Base-by-base conservation (phyloP, 2,329 filamentous ascomycete genomes). In the Bimuria novae-zelandiae region DNA sequence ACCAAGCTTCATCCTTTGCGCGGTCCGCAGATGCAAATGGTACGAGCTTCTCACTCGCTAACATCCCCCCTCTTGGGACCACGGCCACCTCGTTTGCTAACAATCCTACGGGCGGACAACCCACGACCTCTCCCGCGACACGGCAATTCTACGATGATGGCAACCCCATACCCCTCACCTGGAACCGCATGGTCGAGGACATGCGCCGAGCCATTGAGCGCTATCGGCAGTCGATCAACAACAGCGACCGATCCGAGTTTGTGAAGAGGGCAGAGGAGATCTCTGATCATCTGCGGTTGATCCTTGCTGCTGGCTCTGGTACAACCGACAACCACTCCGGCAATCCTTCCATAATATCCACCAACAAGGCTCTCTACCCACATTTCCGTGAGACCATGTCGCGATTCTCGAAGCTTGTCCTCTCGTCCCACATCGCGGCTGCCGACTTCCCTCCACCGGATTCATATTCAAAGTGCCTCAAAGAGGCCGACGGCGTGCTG, bases 381-480 rank as follows among this genome's bases (percentile, higher is more conserved):
- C 92, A 97, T 75, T 99, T 99, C 76, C 84, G 94, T 49, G 94
- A 97, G 71, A 97, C 97, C 87, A 99, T 99, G 94, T 97, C 94
- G 39, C 92, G 96, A 65, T 99, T 99, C 73, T 97, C 94, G n/a
- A 99, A 99, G 74, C 82, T 99, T 8, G 94, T 99, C 39, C 87
- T 99, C 43, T 99, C 94, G 2, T 97, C 94, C 12, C 94, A 99
- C 71, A 97, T 99, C 70, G 94, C 94, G 33, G 92, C 93, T 5
- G 90, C 93, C 29, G 94, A 99, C 76, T 97, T 92, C 85, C 92
- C 93, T 7, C 92, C 93, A 49, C 87, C 90, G 14, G 94, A 99
- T 74, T 95, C 93, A 0, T 89, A 93, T 56, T 88, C 94, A 49
- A 99, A 99, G 73, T 99, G 94, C 68, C 76, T 97, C 60, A 91